phyloP scores from a whole-genome alignment of 2,329 filamentous ascomycete species.

The Pseudophaeomoniella oleicola region DNA sequence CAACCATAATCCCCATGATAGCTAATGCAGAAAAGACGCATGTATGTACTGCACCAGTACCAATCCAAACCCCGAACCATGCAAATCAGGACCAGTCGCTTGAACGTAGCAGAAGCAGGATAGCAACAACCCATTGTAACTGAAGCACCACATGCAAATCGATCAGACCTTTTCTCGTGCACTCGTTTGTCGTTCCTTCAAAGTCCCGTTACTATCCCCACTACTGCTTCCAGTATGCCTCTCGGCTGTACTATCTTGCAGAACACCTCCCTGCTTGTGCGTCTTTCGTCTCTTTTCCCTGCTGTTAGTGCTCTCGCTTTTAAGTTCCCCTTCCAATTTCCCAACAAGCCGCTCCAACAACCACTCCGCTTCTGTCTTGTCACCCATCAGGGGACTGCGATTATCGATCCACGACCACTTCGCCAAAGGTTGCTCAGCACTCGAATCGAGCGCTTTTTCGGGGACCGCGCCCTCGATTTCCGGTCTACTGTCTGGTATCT shows the following conservation, averaged over 20 bases:
- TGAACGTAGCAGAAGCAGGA: too few relatives aligned
- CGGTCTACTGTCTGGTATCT: conserved; percentile 5
- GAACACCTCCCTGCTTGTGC: not conserved
- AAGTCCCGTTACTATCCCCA: too few relatives aligned
- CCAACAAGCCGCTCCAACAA: conserved; percentile 23
- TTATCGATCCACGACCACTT: conserved; percentile 27
- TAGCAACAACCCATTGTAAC: too few relatives aligned
- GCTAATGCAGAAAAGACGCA: too few relatives aligned
- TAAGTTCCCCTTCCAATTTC: conserved; percentile 23
- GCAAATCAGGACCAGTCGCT: too few relatives aligned
- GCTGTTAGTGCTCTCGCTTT: conserved; percentile 6
- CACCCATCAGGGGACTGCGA: conserved; percentile 22
- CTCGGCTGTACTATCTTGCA: not conserved
- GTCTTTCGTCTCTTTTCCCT: not conserved
- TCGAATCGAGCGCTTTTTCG: not conserved
- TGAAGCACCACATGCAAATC: too few relatives aligned
- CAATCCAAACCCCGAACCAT: too few relatives aligned
- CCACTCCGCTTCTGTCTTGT: conserved; percentile 29
- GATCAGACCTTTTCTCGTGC: too few relatives aligned
- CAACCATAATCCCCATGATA: too few relatives aligned
- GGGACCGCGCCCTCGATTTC: not conserved
- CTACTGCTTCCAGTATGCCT: too few relatives aligned
- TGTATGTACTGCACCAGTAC: too few relatives aligned
- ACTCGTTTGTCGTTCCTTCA: too few relatives aligned
- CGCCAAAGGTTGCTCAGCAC: conserved; percentile 1